Evolutionary conservation across 306 rosid genomes (phyloP), one percentile per base, ranked within the genome.

Genomic region (Fragaria nilgerrensis): DNA sequence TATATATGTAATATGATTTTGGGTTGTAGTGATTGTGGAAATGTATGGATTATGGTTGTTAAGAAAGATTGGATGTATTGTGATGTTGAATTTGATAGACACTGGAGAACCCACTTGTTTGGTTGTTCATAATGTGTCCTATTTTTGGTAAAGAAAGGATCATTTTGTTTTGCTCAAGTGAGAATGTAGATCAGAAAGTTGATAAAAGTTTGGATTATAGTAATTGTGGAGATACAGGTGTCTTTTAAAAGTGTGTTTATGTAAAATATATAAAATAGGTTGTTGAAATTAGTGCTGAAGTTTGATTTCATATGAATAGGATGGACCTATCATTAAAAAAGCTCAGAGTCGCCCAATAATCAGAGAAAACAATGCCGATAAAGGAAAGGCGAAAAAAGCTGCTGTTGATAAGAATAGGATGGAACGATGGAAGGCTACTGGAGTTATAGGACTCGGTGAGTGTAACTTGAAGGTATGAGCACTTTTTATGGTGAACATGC

Each of bases 381-480:
- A 59, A 25, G 65, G 65, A 59, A 59, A 59, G 37, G 34, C 63
- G 63, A 10, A 19, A 20, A 45, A 52, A 70, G 75, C 65, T 77
- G 80, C 82, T 78, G 72, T 72, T 55, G 85, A 82, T 72, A 89
- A 83, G 78, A 83, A 61, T 78, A 82, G 93, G 78, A 68, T 67
- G 76, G 89, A 88, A 45, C 83, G 88, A 68, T 95, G 97, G 93
- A 86, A 87, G 80, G 85, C 73, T 56, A 89, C 93, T 16, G 92
- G 97, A 73, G 92, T 95, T 83, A 72, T 95, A 72, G 92, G 93
- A 56, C 76, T 95, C 83, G 83, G 93, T 78, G 96, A 92, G 75
- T 81, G 89, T 88, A 90, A 84, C 77, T 89, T 95, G 89, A 91
- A 89, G 96, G 98, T 94, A 84, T 62, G 34, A 43, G 43, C 10